Conservation (phyloP, 2,329 filamentous ascomycete species). For the Escovopsis sp. region DNA sequence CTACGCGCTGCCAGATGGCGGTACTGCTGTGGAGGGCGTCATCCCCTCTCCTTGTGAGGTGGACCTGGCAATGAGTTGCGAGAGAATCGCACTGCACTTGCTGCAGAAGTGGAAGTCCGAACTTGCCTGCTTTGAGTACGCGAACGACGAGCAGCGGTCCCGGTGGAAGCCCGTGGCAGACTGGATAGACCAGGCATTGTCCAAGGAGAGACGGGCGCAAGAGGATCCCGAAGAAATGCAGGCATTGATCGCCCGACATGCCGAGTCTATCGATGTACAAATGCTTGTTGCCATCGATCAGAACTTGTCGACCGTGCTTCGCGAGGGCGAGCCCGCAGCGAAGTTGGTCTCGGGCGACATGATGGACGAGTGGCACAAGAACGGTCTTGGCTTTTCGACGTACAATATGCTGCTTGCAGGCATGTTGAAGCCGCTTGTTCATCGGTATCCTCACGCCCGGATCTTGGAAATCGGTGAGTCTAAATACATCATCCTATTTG, state of each 20-base stretch:
- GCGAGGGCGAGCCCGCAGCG: slow-evolving; percentile 16
- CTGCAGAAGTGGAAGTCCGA: slow-evolving; percentile 9
- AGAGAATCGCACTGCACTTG: slow-evolving; percentile 13
- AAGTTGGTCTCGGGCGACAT: slow-evolving; percentile 16
- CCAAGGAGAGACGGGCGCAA: slow-evolving; percentile 2
- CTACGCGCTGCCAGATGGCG: slow-evolving; percentile 5
- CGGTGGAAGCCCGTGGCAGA: too few relatives aligned
- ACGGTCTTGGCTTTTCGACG: slow-evolving; percentile 6
- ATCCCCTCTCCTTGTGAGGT: background rate
- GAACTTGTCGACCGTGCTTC: slow-evolving; percentile 16
- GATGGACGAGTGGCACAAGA: slow-evolving; percentile 16
- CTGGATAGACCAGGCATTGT: too few relatives aligned
- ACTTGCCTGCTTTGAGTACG: slow-evolving; percentile 10
- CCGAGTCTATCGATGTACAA: slow-evolving; percentile 12
- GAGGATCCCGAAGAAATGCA: slow-evolving; percentile 5
- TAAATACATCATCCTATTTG: too few relatives aligned
- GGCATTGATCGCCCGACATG: slow-evolving; percentile 4
- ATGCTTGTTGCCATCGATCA: slow-evolving; percentile 15
- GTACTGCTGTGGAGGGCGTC: background rate
- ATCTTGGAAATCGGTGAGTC: slow-evolving; percentile 1
- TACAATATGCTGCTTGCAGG: background rate
- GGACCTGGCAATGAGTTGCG: background rate
- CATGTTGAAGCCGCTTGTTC: slow-evolving; percentile 1
- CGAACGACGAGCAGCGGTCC: slow-evolving; percentile 4
- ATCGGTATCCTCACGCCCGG: slow-evolving; percentile 1